These are phyloP conservation scores for Pestalotiopsis sp. DNA, from an alignment of 2,329 filamentous ascomycete species.

Conservation along the genomic window DNA sequence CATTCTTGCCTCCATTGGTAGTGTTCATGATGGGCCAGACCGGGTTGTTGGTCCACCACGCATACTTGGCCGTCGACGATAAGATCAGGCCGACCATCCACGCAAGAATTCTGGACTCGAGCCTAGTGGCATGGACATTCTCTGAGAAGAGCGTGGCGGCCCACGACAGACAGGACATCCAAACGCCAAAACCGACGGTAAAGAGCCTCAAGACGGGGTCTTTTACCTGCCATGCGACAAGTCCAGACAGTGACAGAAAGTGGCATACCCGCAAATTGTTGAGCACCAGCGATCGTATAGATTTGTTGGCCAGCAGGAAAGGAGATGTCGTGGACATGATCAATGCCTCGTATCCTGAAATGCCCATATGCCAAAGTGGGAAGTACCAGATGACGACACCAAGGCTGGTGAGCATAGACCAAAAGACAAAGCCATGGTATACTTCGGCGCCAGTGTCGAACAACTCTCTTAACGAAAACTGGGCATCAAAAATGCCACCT, in stretches of 20 bases:
- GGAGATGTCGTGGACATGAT: conserved; percentile 86
- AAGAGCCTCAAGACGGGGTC: conserved; percentile 78
- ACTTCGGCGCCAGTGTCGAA: conserved; percentile 85
- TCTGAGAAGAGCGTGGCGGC: conserved; percentile 80
- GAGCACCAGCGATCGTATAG: conserved; percentile 69
- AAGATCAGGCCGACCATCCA: conserved; percentile 82
- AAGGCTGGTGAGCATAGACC: conserved; percentile 90
- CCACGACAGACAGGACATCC: conserved; percentile 83
- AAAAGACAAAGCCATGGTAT: conserved; percentile 95
- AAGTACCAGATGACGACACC: conserved; percentile 96
- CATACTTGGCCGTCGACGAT: conserved; percentile 89
- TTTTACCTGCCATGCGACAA: conserved; percentile 78
- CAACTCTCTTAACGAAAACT: conserved; percentile 74
- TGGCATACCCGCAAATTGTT: conserved; percentile 74
- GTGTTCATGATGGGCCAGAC: conserved; percentile 94
- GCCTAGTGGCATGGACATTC: conserved; percentile 69
- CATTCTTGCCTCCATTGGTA: conserved; percentile 91
- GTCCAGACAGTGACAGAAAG: conserved; percentile 75
- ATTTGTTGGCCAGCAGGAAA: conserved; percentile 71
- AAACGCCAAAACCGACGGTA: conserved; percentile 78
- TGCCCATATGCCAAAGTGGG: conserved; percentile 98
- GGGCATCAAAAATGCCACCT: conserved; percentile 68
- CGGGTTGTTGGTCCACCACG: conserved; percentile 92
- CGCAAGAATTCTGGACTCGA: conserved; percentile 82
- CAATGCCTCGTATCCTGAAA: conserved; percentile 91